These are phyloP conservation scores for Phaeolepiota aurea DNA, from an alignment of 768 basidiomycete genomes.

Conservation along the genomic window DNA sequence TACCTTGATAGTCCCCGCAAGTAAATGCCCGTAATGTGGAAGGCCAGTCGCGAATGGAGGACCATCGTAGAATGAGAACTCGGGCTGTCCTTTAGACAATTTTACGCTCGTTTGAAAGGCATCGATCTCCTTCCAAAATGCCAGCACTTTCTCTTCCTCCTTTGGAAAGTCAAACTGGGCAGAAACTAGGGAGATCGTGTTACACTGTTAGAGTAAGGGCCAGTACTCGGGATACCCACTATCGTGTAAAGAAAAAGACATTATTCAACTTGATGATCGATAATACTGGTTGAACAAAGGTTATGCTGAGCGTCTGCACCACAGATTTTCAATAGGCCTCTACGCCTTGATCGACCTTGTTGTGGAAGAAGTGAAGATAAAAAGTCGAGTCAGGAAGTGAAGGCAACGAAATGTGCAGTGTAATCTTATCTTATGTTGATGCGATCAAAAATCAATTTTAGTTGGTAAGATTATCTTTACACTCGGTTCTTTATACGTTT, in stretches of 20 bases:
- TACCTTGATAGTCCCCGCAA: constrained; percentile 92
- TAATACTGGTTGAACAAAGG: no score
- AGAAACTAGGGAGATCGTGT: constrained; percentile 43
- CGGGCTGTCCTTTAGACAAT: constrained; percentile 83
- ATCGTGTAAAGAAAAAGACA: constrained; percentile 68
- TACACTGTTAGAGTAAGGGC: no score
- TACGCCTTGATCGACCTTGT: no score
- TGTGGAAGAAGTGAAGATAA: no score
- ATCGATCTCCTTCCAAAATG: constrained; percentile 94
- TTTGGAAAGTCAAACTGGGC: constrained; percentile 74
- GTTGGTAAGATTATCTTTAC: no score
- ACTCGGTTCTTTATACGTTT: no score
- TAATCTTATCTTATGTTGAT: no score
- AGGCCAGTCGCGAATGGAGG: constrained; percentile 96
- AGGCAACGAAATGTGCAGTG: no score
- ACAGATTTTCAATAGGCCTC: no score
- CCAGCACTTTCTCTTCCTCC: constrained; percentile 85
- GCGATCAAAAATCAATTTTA: no score
- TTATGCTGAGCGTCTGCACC: no score
- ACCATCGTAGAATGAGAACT: constrained; percentile 94
- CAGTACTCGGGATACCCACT: constrained; percentile 36
- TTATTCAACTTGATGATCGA: constrained; percentile 13
- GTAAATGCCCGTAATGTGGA: constrained; percentile 92
- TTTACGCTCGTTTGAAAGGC: constrained; percentile 93
- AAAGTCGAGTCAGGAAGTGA: no score